A percentile compares a stretch with the other conserved stretches of the same genome.
Evolutionary conservation across 2,329 filamentous ascomycete genomes (phyloP).

Genomic region (Spiromastix sp.): DNA sequence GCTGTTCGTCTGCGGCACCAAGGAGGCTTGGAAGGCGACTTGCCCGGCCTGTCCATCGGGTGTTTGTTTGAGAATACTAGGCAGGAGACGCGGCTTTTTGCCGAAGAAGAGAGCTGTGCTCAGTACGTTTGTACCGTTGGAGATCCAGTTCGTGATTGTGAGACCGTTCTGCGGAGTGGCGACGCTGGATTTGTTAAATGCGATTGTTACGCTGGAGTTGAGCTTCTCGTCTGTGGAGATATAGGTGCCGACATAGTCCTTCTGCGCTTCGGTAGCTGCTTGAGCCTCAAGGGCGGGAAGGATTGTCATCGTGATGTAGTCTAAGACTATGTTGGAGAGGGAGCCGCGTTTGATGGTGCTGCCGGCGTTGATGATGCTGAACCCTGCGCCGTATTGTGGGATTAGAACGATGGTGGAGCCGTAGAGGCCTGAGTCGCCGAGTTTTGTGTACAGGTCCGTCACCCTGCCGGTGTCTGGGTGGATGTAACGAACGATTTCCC

Average conservation of each 20-base stretch:
- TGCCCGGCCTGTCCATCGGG: conserved; percentile 1
- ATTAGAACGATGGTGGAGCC: conserved; percentile 30
- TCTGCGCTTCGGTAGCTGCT: conserved; percentile 18
- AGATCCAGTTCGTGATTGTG: conserved; percentile 19
- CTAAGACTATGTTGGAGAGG: conserved; percentile 13
- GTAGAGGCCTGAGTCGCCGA: conserved; percentile 32
- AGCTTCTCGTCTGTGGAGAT: conserved; percentile 12
- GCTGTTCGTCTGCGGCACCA: no score
- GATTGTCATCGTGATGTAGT: conserved; percentile 19
- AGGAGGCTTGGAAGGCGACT: conserved; percentile 15
- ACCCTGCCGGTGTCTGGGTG: conserved; percentile 14
- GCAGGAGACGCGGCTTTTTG: conserved; percentile 9
- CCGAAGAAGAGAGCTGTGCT: no score
- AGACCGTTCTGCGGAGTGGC: conserved; percentile 17
- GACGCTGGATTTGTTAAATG: conserved; percentile 11
- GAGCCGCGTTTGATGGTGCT: conserved; percentile 3
- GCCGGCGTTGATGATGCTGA: conserved; percentile 31
- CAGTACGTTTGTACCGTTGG: conserved; percentile 11
- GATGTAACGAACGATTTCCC: conserved; percentile 28
- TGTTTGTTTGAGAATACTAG: conserved; percentile 14
- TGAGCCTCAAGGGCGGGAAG: conserved; percentile 23
- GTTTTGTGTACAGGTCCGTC: conserved; percentile 31
- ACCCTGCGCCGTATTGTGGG: conserved; percentile 35
- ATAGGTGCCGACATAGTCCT: conserved; percentile 21
- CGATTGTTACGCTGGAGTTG: conserved; percentile 19